phyloP scores from a whole-genome alignment of 73 alveolate genomes.

The Symbiodinium pilosum region DNA sequence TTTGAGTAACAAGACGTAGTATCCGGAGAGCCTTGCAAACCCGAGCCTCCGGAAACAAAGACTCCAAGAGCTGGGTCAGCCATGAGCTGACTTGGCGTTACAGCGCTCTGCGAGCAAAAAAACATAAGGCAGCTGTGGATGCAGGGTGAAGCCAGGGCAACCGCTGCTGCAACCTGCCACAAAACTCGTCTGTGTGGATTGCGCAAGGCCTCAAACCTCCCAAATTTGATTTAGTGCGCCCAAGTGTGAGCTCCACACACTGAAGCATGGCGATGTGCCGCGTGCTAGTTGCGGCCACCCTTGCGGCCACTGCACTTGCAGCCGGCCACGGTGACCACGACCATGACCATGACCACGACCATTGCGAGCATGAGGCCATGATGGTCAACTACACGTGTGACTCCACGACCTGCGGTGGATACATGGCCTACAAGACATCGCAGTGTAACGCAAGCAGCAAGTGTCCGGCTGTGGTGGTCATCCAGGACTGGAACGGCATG shows the following conservation, averaged over 20 bases:
- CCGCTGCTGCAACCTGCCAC: no score
- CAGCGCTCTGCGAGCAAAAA: not conserved
- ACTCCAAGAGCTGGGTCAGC: not conserved
- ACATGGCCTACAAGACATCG: not conserved
- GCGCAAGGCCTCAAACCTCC: no score
- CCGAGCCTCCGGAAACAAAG: not conserved
- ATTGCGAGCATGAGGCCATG: conserved; percentile 2
- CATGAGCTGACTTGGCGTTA: not conserved
- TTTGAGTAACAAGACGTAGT: no score
- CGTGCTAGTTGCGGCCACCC: not conserved
- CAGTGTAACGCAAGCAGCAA: not conserved
- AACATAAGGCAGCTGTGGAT: no score
- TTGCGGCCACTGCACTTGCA: not conserved
- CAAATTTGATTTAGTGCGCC: no score
- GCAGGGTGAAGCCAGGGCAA: no score
- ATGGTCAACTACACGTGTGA: conserved; percentile 51
- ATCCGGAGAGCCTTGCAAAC: not conserved
- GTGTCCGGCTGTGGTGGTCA: conserved; percentile 39
- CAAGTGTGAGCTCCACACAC: conserved; percentile 10
- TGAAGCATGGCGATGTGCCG: conserved; percentile 7
- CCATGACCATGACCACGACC: not conserved
- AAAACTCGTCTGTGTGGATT: no score
- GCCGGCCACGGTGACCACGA: not conserved
- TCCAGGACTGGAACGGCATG: conserved; percentile 46
- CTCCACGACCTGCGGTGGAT: conserved; percentile 10